Conservation (phyloP, 805 yeast genomes). For the Yarrowia keelungensis region DNA sequence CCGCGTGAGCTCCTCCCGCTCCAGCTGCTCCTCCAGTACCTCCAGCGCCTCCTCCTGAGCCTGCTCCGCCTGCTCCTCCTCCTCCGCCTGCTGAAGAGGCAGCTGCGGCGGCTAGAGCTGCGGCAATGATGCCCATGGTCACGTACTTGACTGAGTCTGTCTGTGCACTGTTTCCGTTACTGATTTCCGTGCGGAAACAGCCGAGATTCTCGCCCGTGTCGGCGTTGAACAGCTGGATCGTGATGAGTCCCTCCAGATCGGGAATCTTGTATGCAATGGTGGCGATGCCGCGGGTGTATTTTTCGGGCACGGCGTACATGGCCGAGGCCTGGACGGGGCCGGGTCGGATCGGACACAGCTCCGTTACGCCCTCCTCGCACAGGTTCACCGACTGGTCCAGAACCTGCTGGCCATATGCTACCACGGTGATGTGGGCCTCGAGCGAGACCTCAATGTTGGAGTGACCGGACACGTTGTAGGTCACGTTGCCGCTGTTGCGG, state of each 20-base stretch:
- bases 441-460: conserved; percentile 33
- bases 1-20: conserved; percentile 19
- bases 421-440: conserved; percentile 42
- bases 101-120: conserved; percentile 44
- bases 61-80: conserved; percentile 39
- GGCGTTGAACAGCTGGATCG: conserved; percentile 43
- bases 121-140: conserved; percentile 48
- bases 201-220: conserved; percentile 44
- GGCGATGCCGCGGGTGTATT: conserved; percentile 47
- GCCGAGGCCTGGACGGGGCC: conserved; percentile 46
- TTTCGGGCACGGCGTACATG: conserved; percentile 46
- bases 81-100: conserved; percentile 39
- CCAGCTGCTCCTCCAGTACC: neutral
- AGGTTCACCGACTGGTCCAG: conserved; percentile 47
- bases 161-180: conserved; percentile 49
- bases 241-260: conserved; percentile 49
- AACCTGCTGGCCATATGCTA: conserved; percentile 47
- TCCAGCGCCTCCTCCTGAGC: conserved; percentile 20
- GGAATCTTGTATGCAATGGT: conserved; percentile 49
- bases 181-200: conserved; percentile 46
- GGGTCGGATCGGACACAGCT: conserved; percentile 48
- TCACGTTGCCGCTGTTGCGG: conserved; percentile 25
- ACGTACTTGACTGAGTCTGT: conserved; percentile 45
- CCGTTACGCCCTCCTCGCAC: conserved; percentile 46
- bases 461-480: conserved; percentile 31